Percentiles rank a stretch among this genome's conserved stretches.
Evolutionary conservation across 2,329 filamentous ascomycete species (phyloP).

Genomic region (Pleoardoris graminearum): DNA sequence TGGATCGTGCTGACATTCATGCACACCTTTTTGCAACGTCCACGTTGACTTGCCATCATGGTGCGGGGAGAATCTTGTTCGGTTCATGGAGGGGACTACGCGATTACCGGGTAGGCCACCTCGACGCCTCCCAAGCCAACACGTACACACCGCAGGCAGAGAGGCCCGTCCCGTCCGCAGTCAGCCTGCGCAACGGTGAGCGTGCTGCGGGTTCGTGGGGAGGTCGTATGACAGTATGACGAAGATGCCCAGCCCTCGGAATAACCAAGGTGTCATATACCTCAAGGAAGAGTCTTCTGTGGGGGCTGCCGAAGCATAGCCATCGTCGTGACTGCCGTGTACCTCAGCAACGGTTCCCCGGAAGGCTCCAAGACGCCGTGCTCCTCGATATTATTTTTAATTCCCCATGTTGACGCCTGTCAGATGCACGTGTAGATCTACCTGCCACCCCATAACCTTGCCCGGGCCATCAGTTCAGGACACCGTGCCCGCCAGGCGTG

Average conservation of each 20-base stretch:
- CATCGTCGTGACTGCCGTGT: neutral
- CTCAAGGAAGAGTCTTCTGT: neutral
- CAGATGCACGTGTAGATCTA: constrained; percentile 6
- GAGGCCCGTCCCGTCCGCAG: constrained; percentile 20
- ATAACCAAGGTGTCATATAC: neutral
- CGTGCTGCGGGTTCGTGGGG: neutral
- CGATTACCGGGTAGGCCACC: neutral
- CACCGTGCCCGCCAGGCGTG: constrained; percentile 18
- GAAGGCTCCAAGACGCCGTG: no score
- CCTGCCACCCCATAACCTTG: constrained; percentile 3
- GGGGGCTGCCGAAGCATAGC: neutral
- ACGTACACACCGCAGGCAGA: constrained; percentile 12
- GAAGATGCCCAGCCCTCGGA: neutral
- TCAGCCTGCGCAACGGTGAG: constrained; percentile 4
- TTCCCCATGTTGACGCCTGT: neutral
- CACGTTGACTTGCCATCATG: neutral
- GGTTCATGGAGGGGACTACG: neutral
- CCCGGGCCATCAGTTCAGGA: constrained; percentile 28
- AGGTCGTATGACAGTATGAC: neutral
- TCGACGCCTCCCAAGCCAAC: neutral
- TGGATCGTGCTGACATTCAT: constrained; percentile 13
- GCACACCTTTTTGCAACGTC: constrained; percentile 4
- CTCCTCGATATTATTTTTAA: constrained; percentile 9
- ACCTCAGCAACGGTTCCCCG: no score
- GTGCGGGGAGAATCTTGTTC: neutral